Evolutionary conservation across 371 early-diverging fungal species (phyloP).

Genomic region (Mucor mucedo): DNA sequence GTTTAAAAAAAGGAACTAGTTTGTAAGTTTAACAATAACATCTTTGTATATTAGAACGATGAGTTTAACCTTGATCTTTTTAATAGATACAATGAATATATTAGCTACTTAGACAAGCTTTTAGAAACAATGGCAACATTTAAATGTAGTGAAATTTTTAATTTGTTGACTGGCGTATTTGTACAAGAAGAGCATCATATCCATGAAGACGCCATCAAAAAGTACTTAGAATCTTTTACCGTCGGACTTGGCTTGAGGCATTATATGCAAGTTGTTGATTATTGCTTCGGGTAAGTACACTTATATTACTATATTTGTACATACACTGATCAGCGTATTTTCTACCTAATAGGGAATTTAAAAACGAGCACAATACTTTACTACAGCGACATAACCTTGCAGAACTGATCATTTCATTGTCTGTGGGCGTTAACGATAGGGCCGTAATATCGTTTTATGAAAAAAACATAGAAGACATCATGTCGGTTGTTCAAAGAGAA

Average conservation of each 20-base stretch:
- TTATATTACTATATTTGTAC: not conserved
- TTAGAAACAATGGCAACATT: constrained; percentile 50
- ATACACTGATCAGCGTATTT: not conserved
- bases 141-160: constrained; percentile 53
- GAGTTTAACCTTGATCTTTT: too few species aligned
- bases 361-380: constrained; percentile 37
- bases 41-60: not conserved
- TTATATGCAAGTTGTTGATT: constrained; percentile 43
- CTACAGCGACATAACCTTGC: constrained; percentile 52
- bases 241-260: constrained; percentile 40
- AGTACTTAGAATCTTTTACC: constrained; percentile 44
- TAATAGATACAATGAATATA: constrained; percentile 59
- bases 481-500: constrained; percentile 35
- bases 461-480: constrained; percentile 53
- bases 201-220: constrained; percentile 49
- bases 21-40: constrained; percentile 6
- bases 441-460: constrained; percentile 56
- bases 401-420: constrained; percentile 50
- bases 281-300: constrained; percentile 53
- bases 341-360: constrained; percentile 42
- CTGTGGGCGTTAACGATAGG: constrained; percentile 43
- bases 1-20: constrained; percentile 41
- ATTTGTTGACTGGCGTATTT: constrained; percentile 54
- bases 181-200: constrained; percentile 62
- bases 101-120: constrained; percentile 56